Conservation (phyloP, 2,329 filamentous ascomycete species). For the Penicillium polonicum region DNA sequence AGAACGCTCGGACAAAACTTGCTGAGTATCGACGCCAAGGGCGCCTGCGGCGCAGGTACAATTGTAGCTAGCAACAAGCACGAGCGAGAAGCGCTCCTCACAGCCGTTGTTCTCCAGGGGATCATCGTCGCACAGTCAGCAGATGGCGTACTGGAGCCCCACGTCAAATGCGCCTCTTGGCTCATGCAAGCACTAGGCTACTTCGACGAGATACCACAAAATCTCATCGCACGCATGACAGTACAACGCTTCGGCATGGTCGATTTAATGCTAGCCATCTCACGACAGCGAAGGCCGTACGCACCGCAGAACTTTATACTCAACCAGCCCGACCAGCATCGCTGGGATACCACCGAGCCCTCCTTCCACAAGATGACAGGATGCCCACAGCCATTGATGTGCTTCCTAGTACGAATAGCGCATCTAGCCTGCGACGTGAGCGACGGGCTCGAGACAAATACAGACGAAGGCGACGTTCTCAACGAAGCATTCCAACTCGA, state of each 20-base stretch:
- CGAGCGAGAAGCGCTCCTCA: slow-evolving; percentile 21
- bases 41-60: background rate
- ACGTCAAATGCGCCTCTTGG: slow-evolving; percentile 23
- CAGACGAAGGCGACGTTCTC: slow-evolving; percentile 5
- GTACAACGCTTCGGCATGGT: slow-evolving; percentile 27
- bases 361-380: slow-evolving; percentile 28
- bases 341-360: slow-evolving; percentile 23
- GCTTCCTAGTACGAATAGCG: slow-evolving; percentile 20
- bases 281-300: slow-evolving; percentile 22
- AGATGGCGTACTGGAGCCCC: slow-evolving; percentile 24
- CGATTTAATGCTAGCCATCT: slow-evolving; percentile 26
- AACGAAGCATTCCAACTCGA: slow-evolving; percentile 16
- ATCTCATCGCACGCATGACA: slow-evolving; percentile 16
- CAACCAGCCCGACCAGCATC: slow-evolving; percentile 15
- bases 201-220: slow-evolving; percentile 16
- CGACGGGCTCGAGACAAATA: slow-evolving; percentile 5
- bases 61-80: slow-evolving; percentile 1
- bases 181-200: slow-evolving; percentile 22
- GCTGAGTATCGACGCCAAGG: slow-evolving; percentile 7
- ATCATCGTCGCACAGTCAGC: slow-evolving; percentile 24
- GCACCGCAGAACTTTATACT: slow-evolving; percentile 20
- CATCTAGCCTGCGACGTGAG: slow-evolving; percentile 25
- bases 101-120: slow-evolving; percentile 22
- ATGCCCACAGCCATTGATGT: slow-evolving; percentile 27
- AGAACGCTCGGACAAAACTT: slow-evolving; percentile 22